These are phyloP conservation scores for Diaporthe capsici DNA, from an alignment of 2,329 filamentous ascomycete species.

Conservation along the genomic window DNA sequence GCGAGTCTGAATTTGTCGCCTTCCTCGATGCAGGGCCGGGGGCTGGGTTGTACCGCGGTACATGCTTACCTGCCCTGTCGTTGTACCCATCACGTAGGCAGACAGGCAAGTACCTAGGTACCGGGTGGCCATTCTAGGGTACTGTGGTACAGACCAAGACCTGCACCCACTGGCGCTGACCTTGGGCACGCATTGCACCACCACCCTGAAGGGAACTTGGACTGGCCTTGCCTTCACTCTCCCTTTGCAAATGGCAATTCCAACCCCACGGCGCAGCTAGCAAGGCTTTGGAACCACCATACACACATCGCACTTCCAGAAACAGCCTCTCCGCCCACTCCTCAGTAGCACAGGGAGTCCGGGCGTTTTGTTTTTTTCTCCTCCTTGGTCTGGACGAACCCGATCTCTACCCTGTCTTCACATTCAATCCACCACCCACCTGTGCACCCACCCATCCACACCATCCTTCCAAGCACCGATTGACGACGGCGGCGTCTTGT, in stretches of 20 bases:
- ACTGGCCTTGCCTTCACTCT: slow-evolving; percentile 29
- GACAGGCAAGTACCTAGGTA: background rate
- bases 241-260: slow-evolving; percentile 38
- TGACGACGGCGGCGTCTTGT: slow-evolving; percentile 26
- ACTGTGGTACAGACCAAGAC: slow-evolving; percentile 10
- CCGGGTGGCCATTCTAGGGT: background rate
- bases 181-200: slow-evolving; percentile 32
- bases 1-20: background rate
- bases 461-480: slow-evolving; percentile 28
- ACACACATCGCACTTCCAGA: slow-evolving; percentile 30
- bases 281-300: slow-evolving; percentile 35
- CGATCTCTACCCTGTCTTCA: slow-evolving; percentile 15
- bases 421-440: slow-evolving; percentile 18
- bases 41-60: background rate
- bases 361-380: slow-evolving; percentile 27
- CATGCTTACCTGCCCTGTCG: background rate
- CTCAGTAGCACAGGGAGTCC: slow-evolving; percentile 33
- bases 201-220: slow-evolving; percentile 29
- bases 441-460: slow-evolving; percentile 19
- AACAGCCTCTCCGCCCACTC: slow-evolving; percentile 32
- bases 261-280: slow-evolving; percentile 35
- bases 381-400: slow-evolving; percentile 18
- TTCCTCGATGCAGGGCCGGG: background rate
- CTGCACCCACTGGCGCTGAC: slow-evolving; percentile 3
- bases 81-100: background rate